A percentile compares a stretch with the other conserved stretches of the same genome.
Evolutionary conservation across 2,329 filamentous ascomycete species (phyloP).

Genomic region (Monilinia laxa): DNA sequence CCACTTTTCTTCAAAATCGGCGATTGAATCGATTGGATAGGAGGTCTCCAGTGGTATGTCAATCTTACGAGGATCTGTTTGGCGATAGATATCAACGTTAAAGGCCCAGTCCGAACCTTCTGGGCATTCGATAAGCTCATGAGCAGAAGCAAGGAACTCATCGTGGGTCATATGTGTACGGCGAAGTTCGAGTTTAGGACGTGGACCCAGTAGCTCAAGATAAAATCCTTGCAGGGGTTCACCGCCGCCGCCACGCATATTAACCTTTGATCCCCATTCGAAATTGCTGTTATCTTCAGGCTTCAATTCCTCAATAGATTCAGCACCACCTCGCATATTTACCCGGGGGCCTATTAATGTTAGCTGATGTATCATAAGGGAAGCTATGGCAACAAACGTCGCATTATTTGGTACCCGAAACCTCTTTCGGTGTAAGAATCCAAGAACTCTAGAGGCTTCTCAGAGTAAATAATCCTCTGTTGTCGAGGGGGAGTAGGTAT

Average conservation of each 20-base stretch:
- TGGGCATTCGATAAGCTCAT: constrained; percentile 2
- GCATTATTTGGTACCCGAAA: constrained; percentile 35
- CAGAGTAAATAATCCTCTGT: constrained; percentile 32
- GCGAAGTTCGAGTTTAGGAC: not conserved
- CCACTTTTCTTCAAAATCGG: not conserved
- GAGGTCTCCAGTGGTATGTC: not conserved
- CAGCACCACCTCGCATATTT: constrained; percentile 18
- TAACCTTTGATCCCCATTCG: constrained; percentile 3
- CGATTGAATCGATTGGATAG: not conserved
- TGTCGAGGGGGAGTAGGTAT: constrained; percentile 23
- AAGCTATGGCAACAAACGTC: constrained; percentile 19
- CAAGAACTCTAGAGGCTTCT: constrained; percentile 38
- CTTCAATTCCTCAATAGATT: constrained; percentile 9
- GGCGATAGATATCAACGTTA: constrained; percentile 13
- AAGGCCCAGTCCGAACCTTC: not conserved
- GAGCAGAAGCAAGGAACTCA: constrained; percentile 9
- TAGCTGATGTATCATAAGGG: not conserved
- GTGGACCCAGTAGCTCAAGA: not conserved
- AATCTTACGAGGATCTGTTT: constrained; percentile 14
- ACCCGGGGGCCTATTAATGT: constrained; percentile 12
- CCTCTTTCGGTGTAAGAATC: constrained; percentile 37
- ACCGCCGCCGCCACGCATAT: constrained; percentile 17
- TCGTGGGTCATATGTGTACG: constrained; percentile 7
- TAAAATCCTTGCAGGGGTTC: not conserved
- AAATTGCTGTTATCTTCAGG: not conserved